phyloP scores from a whole-genome alignment of 1,284 basidiomycete species.

The Malassezia furfur region DNA sequence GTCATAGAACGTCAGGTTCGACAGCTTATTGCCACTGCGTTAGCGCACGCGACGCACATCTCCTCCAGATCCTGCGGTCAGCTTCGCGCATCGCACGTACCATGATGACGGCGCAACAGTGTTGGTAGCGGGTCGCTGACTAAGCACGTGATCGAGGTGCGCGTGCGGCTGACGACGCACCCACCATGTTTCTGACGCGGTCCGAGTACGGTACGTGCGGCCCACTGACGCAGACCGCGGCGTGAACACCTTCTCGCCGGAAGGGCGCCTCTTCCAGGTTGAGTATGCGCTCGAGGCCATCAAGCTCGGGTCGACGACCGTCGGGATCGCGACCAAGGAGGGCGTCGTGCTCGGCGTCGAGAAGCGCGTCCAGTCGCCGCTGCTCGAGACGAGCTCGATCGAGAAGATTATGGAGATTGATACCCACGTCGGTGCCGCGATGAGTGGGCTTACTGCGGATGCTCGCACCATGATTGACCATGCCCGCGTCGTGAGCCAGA shows the following conservation, averaged over 20 bases:
- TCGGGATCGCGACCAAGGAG: slow-evolving; percentile 62
- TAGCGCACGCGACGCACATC: background rate
- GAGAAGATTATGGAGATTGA: slow-evolving; percentile 99
- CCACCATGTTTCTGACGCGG: slow-evolving; percentile 70
- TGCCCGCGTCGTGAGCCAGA: slow-evolving; percentile 80
- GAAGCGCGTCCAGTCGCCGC: slow-evolving; percentile 93
- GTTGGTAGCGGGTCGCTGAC: slow-evolving; percentile 6
- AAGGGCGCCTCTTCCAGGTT: slow-evolving; percentile 86
- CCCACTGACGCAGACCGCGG: slow-evolving; percentile 66
- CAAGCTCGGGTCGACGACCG: slow-evolving; percentile 78
- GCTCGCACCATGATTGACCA: slow-evolving; percentile 99
- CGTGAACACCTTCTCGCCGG: slow-evolving; percentile 97
- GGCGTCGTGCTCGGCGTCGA: slow-evolving; percentile 93
- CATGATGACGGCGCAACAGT: slow-evolving; percentile 4
- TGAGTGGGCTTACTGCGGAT: slow-evolving; percentile 95
- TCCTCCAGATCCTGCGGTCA: background rate
- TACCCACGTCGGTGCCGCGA: slow-evolving; percentile 86
- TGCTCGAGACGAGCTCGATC: slow-evolving; percentile 88
- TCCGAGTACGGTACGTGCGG: slow-evolving; percentile 68
- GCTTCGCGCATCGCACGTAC: slow-evolving; percentile 8
- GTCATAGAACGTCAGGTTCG: slow-evolving; percentile 47
- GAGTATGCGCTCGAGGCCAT: slow-evolving; percentile 78
- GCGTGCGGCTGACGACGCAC: background rate
- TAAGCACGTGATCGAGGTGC: slow-evolving; percentile 2
- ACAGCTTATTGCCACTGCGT: slow-evolving; percentile 31